Conservation (phyloP, 2,329 filamentous ascomycete species). For the Sporothrix globosa region DNA sequence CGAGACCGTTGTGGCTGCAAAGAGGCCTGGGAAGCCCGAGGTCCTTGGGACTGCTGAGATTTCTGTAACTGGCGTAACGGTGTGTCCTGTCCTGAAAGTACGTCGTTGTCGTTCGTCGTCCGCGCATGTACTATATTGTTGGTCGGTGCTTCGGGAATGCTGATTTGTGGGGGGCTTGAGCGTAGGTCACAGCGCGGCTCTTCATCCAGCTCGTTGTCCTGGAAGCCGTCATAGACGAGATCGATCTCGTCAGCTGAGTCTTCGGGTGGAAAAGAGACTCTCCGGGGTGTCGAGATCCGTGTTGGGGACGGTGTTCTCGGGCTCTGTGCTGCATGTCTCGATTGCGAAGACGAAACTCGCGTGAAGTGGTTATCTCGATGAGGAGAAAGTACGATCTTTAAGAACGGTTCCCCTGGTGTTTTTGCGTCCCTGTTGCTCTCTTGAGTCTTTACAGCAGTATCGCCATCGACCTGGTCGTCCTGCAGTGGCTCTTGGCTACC, state of each 20-base stretch:
- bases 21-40: background rate
- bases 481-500: conserved; percentile 41
- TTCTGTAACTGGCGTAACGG: background rate
- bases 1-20: background rate
- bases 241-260: conserved; percentile 35
- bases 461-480: background rate
- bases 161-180: background rate
- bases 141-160: background rate
- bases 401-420: background rate
- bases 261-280: background rate
- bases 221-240: conserved; percentile 24
- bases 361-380: background rate
- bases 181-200: background rate
- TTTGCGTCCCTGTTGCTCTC: background rate
- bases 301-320: background rate
- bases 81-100: background rate
- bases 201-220: background rate
- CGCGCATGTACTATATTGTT: too few relatives aligned
- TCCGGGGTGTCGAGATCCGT: background rate
- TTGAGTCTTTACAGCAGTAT: background rate
- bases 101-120: background rate
- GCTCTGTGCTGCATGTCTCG: background rate
- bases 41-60: background rate
- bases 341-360: background rate
- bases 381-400: conserved; percentile 12